Conservation (phyloP, 257 asterid species). For the Asclepias syriaca region DNA sequence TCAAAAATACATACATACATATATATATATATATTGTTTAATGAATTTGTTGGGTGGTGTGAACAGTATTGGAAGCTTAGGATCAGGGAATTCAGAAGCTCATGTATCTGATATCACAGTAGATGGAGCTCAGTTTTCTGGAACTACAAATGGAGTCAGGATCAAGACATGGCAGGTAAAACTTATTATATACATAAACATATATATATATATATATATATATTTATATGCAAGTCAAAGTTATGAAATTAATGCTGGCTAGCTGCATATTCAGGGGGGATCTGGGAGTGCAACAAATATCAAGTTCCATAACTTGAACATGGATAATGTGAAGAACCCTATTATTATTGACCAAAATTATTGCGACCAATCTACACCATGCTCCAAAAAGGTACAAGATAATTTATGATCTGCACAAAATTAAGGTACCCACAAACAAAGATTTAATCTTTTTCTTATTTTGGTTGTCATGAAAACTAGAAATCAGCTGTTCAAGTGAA, state of each 20-base stretch:
- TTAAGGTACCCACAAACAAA: not conserved
- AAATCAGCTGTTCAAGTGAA: constrained; percentile 54
- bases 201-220: too few species aligned
- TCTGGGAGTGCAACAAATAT: constrained; percentile 81
- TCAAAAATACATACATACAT: too few species aligned
- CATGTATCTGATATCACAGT: constrained; percentile 57
- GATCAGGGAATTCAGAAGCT: constrained; percentile 49
- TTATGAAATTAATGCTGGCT: too few species aligned
- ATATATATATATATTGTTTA: not conserved
- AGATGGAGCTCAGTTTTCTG: constrained; percentile 57
- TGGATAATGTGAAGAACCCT: constrained; percentile 66
- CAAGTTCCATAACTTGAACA: constrained; percentile 52
- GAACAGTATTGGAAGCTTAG: constrained; percentile 70
- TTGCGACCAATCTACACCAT: constrained; percentile 59
- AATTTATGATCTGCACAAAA: too few species aligned
- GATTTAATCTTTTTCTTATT: too few species aligned
- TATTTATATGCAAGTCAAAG: too few species aligned
- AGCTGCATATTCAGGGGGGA: constrained; percentile 51
- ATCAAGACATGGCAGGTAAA: constrained; percentile 91
- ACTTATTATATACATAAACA: too few species aligned
- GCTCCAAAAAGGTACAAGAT: constrained; percentile 41
- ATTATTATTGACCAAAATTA: constrained; percentile 74
- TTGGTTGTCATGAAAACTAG: constrained; percentile 21
- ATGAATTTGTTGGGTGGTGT: too few species aligned
- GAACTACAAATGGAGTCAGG: constrained; percentile 72